Evolutionary conservation across 768 basidiomycete species (phyloP).

Genomic region (Pleurotus platypus): DNA sequence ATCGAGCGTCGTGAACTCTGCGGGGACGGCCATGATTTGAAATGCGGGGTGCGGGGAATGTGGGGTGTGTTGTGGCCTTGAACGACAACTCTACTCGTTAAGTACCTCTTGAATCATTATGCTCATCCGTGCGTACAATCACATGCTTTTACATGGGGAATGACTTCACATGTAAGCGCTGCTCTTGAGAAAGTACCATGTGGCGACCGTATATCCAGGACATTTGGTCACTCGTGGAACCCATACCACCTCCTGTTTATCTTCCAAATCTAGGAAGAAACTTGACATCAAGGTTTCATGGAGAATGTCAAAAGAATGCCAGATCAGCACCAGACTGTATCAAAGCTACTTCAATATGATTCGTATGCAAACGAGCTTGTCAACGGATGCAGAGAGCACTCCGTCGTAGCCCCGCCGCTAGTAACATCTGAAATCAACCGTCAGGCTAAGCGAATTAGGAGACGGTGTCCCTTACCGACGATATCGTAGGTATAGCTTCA

Average conservation of each 20-base stretch:
- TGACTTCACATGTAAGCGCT: slow-evolving; percentile 5
- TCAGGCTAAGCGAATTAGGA: neutral
- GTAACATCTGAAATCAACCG: neutral
- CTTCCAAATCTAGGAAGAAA: no score
- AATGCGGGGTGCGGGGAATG: neutral
- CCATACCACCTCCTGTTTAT: no score
- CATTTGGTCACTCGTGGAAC: neutral
- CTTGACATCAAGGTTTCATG: no score
- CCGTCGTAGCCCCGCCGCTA: neutral
- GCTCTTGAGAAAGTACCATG: neutral
- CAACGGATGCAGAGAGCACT: no score
- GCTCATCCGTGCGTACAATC: neutral
- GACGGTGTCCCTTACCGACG: no score
- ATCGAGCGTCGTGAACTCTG: slow-evolving; percentile 53
- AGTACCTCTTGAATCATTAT: neutral
- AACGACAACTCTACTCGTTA: neutral
- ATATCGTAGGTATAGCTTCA: no score
- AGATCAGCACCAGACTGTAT: no score
- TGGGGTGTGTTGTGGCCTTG: neutral
- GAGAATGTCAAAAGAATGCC: no score
- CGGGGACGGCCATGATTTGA: slow-evolving; percentile 61
- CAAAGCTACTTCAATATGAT: no score
- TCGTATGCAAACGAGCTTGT: no score
- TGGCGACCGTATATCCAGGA: neutral
- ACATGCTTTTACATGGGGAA: neutral